Evolutionary conservation across 2,329 filamentous ascomycete species (phyloP), one percentile per base, ranked within the genome.

Genomic region (Pseudogymnoascus sp.): DNA sequence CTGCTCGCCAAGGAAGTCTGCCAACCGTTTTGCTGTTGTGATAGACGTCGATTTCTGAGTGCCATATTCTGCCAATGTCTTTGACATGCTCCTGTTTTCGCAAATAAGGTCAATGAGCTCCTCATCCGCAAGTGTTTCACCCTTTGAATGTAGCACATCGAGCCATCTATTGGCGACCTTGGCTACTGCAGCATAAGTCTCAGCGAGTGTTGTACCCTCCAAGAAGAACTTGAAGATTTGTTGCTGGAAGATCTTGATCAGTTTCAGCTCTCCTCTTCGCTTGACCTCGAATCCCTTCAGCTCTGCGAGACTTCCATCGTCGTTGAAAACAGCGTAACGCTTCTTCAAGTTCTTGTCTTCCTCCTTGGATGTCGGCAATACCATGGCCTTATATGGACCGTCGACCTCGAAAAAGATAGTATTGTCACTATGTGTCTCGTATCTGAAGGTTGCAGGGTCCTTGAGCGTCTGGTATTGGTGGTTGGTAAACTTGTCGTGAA

Each of bases 271-370:
- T 78, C 94, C 94, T 82, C 94, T 83, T 71, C 94, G 86, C 78
- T 99, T 99, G 65, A 99, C 86, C 70, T 99, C 94, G 70, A 99
- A 99, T 5, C 94, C 94, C 71, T 99, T 99, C 70, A 99, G 74
- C 71, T 99, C 94, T 12, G 94, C 94, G 58, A 99, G 79, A 72
- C 87, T 95, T 37, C 95, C 94, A 68, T 99, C 94, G 63, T 97
- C 89, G 69, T 99, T 99, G 82, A 99, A 99, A 3, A 99, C 94
- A 38, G 95, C 94, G 71, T 99, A 99, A 70, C 94, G 85, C 76
- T 99, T 99, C 78, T 99, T 99, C 81, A 99, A 79, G 74, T 99
- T 99, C 78, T 97, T 99, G 76, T 97, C 92, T 73, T 97, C 94
- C 71, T 99, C 94, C 71, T 99, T 97, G 0, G 92, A 97, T 0